These are phyloP conservation scores for Zasmidium citrigriseum DNA, from an alignment of 2,329 filamentous ascomycete species.

Conservation along the genomic window DNA sequence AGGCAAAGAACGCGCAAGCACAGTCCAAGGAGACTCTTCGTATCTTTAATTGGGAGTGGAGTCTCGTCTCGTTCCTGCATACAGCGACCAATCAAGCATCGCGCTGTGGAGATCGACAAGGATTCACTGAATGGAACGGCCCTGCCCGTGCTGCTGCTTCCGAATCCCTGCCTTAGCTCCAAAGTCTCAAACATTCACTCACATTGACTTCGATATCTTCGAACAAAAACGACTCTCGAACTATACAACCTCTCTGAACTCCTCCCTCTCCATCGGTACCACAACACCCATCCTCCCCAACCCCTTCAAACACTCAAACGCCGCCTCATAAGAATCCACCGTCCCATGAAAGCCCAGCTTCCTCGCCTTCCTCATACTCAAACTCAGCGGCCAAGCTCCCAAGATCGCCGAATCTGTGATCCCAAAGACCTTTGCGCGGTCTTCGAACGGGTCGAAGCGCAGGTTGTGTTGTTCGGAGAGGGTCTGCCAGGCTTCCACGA, in stretches of 20 bases:
- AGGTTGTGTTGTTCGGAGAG: constrained; percentile 17
- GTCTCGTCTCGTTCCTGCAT: no score
- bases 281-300: constrained; percentile 38
- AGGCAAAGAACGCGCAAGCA: no score
- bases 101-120: not conserved
- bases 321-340: constrained; percentile 45
- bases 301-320: constrained; percentile 39
- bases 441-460: constrained; percentile 28
- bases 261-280: constrained; percentile 10
- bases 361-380: constrained; percentile 38
- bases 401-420: constrained; percentile 24
- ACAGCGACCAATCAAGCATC: no score
- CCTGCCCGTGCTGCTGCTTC: no score
- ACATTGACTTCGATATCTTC: not conserved
- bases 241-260: constrained; percentile 2
- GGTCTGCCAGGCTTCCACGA: constrained; percentile 45
- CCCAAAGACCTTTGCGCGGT: constrained; percentile 32
- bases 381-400: constrained; percentile 36
- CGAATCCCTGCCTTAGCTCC: not conserved
- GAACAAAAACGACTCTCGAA: no score
- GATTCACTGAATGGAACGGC: no score
- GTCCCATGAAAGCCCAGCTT: constrained; percentile 49
- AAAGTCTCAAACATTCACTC: not conserved
- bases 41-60: no score
- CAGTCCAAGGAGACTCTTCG: no score